phyloP scores from a whole-genome alignment of 2,329 filamentous ascomycete species.

The Alternaria conjuncta region DNA sequence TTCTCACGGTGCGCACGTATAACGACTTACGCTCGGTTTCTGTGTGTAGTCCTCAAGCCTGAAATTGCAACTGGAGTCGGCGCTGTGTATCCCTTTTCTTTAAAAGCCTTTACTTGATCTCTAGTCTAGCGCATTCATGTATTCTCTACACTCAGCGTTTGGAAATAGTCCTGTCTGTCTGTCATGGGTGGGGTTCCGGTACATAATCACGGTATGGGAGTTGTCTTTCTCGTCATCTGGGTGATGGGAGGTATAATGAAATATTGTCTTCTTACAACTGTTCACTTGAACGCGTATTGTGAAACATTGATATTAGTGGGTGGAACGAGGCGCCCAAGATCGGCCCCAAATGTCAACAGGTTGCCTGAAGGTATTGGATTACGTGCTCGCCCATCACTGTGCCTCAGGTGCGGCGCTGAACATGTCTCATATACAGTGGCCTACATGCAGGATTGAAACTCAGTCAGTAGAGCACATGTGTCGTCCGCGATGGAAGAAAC shows the following conservation, averaged over 20 bases:
- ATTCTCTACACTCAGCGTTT: slow-evolving; percentile 19
- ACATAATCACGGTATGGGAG: slow-evolving; percentile 19
- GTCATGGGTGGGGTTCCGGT: slow-evolving; percentile 23
- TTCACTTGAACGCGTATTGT: not conserved
- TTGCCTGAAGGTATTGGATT: not conserved
- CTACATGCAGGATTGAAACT: not conserved
- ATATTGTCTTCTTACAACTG: slow-evolving; percentile 12
- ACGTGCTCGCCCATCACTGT: slow-evolving; percentile 4
- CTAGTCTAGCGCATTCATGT: slow-evolving; percentile 31
- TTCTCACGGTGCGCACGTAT: slow-evolving; percentile 31
- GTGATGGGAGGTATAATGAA: slow-evolving; percentile 23
- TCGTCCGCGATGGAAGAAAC: not conserved
- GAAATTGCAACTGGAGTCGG: slow-evolving; percentile 35
- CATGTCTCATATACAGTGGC: not conserved
- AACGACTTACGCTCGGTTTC: slow-evolving; percentile 28
- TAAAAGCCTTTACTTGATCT: slow-evolving; percentile 34
- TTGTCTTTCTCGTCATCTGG: slow-evolving; percentile 24
- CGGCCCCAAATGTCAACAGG: not conserved
- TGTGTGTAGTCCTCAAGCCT: slow-evolving; percentile 27
- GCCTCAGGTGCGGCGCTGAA: slow-evolving; percentile 1
- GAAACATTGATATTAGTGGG: not conserved
- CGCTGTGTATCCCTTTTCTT: slow-evolving; percentile 33
- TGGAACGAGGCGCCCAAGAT: not conserved
- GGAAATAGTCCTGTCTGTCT: slow-evolving; percentile 16
- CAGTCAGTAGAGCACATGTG: not conserved